phyloP scores from a whole-genome alignment of 192 early-diverging fungal genomes.

The Fimicolochytrium jonesii region DNA sequence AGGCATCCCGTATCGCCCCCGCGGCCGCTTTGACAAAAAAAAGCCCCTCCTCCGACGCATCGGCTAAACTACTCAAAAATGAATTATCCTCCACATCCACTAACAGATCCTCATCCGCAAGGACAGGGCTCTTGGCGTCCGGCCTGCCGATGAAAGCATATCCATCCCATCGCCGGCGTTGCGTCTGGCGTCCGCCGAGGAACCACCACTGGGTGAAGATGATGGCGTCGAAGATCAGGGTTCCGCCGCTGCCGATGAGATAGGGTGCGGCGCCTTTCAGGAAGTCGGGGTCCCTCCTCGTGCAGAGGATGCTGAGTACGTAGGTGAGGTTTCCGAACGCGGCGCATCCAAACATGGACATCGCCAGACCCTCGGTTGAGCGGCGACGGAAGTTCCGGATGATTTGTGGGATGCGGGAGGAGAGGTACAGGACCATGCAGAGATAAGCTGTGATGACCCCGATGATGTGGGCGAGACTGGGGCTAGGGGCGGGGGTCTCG shows the following conservation, averaged over 20 bases:
- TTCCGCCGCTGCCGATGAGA: conserved; percentile 27
- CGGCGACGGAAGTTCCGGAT: conserved; percentile 57
- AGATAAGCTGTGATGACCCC: conserved; percentile 66
- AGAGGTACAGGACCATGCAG: conserved; percentile 62
- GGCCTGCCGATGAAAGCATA: too few relatives aligned
- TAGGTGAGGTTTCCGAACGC: conserved; percentile 69
- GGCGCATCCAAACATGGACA: conserved; percentile 69
- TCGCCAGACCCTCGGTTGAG: conserved; percentile 70
- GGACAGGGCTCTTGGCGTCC: too few relatives aligned
- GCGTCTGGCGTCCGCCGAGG: too few relatives aligned
- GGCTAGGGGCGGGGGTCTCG: too few relatives aligned
- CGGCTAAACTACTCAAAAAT: too few relatives aligned
- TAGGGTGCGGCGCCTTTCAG: conserved; percentile 20
- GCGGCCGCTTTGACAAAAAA: too few relatives aligned
- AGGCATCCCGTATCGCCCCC: too few relatives aligned
- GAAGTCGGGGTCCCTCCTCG: conserved; percentile 28
- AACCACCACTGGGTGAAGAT: conserved; percentile 28
- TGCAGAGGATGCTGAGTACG: conserved; percentile 44
- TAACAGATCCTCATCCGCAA: too few relatives aligned
- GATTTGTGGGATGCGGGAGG: conserved; percentile 72
- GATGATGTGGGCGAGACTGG: conserved; percentile 15
- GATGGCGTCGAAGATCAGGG: conserved; percentile 22
- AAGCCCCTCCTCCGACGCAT: too few relatives aligned
- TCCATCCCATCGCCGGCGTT: too few relatives aligned
- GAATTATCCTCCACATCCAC: too few relatives aligned